Evolutionary conservation across 139 green algal species (phyloP).

Genomic region (Chlorella sp.): DNA sequence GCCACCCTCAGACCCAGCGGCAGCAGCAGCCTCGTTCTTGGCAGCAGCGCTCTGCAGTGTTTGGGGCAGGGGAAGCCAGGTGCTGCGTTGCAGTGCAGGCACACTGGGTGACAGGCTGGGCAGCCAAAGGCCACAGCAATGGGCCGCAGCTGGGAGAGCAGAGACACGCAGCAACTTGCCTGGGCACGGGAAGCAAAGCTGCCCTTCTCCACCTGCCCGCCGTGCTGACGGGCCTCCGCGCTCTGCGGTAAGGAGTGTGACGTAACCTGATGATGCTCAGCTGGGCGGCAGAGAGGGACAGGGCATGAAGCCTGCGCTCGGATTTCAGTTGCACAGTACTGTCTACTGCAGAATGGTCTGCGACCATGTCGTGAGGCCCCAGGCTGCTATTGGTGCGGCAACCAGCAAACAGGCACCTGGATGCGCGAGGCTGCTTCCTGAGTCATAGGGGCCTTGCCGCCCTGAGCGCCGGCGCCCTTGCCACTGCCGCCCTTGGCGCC

Average conservation of each 20-base stretch:
- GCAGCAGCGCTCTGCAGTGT: neutral
- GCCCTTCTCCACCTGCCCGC: constrained; percentile 4
- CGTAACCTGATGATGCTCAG: no score
- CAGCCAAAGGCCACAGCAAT: neutral
- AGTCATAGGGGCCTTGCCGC: neutral
- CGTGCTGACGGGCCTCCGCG: constrained; percentile 4
- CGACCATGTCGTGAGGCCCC: no score
- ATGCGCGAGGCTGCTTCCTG: constrained; percentile 5
- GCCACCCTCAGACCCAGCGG: neutral
- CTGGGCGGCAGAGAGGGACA: no score
- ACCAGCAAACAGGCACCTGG: neutral
- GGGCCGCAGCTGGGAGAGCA: no score
- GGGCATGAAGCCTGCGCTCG: no score
- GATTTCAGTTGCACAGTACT: no score
- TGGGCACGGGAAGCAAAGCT: constrained; percentile 20
- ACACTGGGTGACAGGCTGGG: neutral
- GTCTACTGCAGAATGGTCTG: no score
- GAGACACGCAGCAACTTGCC: neutral
- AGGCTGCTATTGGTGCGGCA: no score
- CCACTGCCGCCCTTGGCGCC: neutral
- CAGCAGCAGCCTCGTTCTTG: neutral
- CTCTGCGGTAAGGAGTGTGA: constrained; percentile 6
- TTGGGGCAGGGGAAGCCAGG: neutral
- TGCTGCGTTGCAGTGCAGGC: no score
- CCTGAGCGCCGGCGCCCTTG: neutral